phyloP scores from a whole-genome alignment of 2,329 filamentous ascomycete genomes.

The Xylaria sp. region DNA sequence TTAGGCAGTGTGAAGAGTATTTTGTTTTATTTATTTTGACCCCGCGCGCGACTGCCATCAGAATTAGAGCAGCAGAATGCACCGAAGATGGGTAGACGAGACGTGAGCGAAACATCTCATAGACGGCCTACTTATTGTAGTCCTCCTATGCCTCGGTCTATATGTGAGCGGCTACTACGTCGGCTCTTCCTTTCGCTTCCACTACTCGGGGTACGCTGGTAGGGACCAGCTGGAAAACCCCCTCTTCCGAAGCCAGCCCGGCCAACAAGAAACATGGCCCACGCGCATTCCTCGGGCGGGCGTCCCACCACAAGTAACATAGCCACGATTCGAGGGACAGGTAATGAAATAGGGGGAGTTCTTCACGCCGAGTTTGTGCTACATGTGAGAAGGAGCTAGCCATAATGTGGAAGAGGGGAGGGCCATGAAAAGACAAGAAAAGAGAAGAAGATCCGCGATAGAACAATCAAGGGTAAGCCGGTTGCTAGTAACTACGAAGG shows the following conservation, averaged over 20 bases:
- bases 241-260: neutral
- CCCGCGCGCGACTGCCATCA: constrained; percentile 4
- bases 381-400: too few relatives aligned
- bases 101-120: constrained; percentile 14
- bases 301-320: neutral
- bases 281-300: neutral
- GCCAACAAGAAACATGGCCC: neutral
- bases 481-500: too few relatives aligned
- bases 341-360: too few relatives aligned
- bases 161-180: neutral
- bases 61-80: constrained; percentile 3
- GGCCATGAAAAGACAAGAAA: too few relatives aligned
- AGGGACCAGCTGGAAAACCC: neutral
- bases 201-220: neutral
- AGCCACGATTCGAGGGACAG: neutral
- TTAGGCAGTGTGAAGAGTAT: constrained; percentile 35
- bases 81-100: constrained; percentile 3
- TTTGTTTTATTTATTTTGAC: constrained; percentile 21
- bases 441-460: too few relatives aligned
- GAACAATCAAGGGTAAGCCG: too few relatives aligned
- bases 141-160: neutral
- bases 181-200: neutral
- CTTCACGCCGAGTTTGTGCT: neutral
- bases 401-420: too few relatives aligned
- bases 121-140: constrained; percentile 4